These are phyloP conservation scores for Escallonia rubra DNA, from an alignment of 129 eudicot species.

Conservation along the genomic window DNA sequence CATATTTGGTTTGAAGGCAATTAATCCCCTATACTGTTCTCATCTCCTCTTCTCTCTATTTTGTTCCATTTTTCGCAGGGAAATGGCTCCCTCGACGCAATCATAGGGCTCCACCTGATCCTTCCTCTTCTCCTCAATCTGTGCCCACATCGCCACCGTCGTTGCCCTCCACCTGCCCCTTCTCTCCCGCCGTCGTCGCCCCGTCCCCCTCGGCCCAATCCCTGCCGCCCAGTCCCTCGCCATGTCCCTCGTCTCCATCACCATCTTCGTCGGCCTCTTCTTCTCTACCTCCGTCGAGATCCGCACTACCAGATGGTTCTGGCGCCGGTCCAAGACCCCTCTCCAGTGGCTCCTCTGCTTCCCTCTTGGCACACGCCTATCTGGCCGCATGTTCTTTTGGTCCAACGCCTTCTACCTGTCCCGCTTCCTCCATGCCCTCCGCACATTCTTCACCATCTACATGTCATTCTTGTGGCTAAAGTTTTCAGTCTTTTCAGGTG, in stretches of 20 bases:
- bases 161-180: conserved; percentile 50
- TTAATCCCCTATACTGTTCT: too few species aligned
- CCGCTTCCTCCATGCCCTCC: conserved; percentile 44
- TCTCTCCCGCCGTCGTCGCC: conserved; percentile 38
- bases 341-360: conserved; percentile 70
- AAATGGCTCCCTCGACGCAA: conserved; percentile 37
- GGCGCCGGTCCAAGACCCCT: conserved; percentile 63
- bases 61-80: too few species aligned
- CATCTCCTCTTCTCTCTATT: too few species aligned
- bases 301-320: conserved; percentile 58
- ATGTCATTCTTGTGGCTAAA: too few species aligned
- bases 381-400: conserved; percentile 78
- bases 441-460: conserved; percentile 43
- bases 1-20: too few species aligned
- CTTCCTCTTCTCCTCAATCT: conserved; percentile 45
- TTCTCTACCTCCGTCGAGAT: conserved; percentile 49
- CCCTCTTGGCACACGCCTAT: conserved; percentile 75
- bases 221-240: conserved; percentile 62
- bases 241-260: conserved; percentile 41
- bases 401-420: conserved; percentile 62
- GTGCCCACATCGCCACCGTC: conserved; percentile 28
- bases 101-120: conserved; percentile 65
- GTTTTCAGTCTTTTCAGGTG: too few species aligned
- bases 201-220: conserved; percentile 53
- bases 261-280: conserved; percentile 41